Evolutionary conservation across 2,329 filamentous ascomycete genomes (phyloP), one percentile per base, ranked within the genome.

Genomic region (Fonsecaea multimorphosa): DNA sequence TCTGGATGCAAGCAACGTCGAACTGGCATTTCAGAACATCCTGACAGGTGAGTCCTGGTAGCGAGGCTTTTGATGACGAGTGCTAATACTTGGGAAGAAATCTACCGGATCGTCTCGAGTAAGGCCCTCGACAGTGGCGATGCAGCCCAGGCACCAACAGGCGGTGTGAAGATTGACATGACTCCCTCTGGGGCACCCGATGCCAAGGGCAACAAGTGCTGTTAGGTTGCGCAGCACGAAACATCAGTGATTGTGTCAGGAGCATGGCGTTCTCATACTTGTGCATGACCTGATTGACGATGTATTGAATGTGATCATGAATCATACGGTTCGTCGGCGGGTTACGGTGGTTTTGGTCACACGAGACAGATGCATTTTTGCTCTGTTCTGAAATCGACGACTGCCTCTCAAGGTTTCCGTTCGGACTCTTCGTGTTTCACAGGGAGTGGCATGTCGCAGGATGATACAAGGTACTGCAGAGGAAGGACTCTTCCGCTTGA

Each of bases 21-120:
- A 99, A 83, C 89, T 98, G 76, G 95, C 95, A 67, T 98, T 99
- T 87, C 94, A 99, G 84, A 98, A 98, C 82, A 99, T 99, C 78
- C 85, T 99, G 78, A 99, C 95, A 77, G 94, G 94, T 97, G 86
- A 69, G 86, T 79, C 29, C 44, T 36, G 40, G n/a, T 27, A 56
- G 19, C 22, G 22, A 27, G 34, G 27, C n/a, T 53, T n/a, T 14
- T 44, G 27, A 27, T 24, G 31, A 27, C 29, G 5, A 19, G 24
- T 36, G 22, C 58, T 52, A 38, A 52, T 9, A 34, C 40, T 68
- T 71, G 67, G 72, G 52, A 55, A 57, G 95, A 99, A 86, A 99
- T 99, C 83, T 99, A 98, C 86, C 91, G 93, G 76, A 99, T 99
- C 75, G 95, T 99, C 71, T 98, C 94, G 64, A 95, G 91, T 87